These are phyloP conservation scores for Sophora flavescens DNA, from an alignment of 306 rosid species.

Conservation along the genomic window DNA sequence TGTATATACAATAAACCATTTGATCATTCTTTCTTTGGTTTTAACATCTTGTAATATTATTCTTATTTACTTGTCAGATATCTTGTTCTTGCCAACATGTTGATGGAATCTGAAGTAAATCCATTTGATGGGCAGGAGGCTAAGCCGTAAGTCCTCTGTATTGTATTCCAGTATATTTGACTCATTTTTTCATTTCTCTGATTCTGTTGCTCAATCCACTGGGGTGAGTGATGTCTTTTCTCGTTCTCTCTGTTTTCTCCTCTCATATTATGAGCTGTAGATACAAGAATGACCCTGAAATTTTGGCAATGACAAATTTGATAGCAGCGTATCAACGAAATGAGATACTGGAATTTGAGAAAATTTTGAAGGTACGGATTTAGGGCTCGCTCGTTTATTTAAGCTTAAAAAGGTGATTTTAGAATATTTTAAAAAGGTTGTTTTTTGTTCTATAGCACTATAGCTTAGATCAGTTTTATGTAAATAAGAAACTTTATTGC, in stretches of 20 bases:
- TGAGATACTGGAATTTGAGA: slow-evolving; percentile 96
- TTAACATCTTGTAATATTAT: slow-evolving; percentile 14
- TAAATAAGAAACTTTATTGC: too few species aligned
- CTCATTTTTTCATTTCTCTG: not conserved
- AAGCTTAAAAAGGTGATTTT: too few species aligned
- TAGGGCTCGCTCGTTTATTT: too few species aligned
- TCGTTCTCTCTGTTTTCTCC: slow-evolving; percentile 1
- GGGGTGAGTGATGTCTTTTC: not conserved
- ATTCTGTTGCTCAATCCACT: slow-evolving; percentile 8
- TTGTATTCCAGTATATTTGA: not conserved
- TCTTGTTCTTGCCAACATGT: slow-evolving; percentile 68
- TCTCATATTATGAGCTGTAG: slow-evolving; percentile 51
- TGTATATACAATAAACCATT: not conserved
- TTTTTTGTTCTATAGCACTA: too few species aligned
- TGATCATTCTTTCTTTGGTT: slow-evolving; percentile 5
- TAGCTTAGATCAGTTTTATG: too few species aligned
- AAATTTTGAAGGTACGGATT: slow-evolving; percentile 80
- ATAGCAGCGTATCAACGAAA: slow-evolving; percentile 96
- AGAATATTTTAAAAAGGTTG: too few species aligned
- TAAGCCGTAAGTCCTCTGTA: slow-evolving; percentile 45
- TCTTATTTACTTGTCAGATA: slow-evolving; percentile 54
- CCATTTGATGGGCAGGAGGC: slow-evolving; percentile 55
- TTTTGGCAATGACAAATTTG: slow-evolving; percentile 97
- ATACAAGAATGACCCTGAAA: slow-evolving; percentile 97
- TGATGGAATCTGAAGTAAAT: slow-evolving; percentile 56